A percentile compares a stretch with the other conserved stretches of the same genome.
Evolutionary conservation across 441 rosid genomes (phyloP).

Genomic region (Daphne laureola): DNA sequence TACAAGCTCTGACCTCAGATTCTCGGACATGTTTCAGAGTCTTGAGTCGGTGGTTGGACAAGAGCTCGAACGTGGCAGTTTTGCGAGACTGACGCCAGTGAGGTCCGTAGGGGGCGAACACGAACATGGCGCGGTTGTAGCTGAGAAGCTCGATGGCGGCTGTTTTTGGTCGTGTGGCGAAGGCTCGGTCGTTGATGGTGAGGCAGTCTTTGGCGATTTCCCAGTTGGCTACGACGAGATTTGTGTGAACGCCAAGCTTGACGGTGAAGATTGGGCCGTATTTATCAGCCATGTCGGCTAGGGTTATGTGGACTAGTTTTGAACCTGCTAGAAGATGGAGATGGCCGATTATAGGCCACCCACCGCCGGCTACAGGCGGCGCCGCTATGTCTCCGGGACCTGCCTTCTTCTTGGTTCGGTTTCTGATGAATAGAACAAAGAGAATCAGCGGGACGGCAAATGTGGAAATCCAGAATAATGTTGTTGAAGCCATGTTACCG

Average conservation of each 20-base stretch:
- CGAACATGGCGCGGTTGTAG: slow-evolving; percentile 24
- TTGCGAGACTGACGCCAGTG: slow-evolving; percentile 40
- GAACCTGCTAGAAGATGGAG: slow-evolving; percentile 26
- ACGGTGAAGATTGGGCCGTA: slow-evolving; percentile 29
- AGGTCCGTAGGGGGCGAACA: slow-evolving; percentile 22
- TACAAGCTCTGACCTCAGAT: slow-evolving; percentile 13
- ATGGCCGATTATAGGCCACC: slow-evolving; percentile 34
- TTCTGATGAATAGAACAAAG: neutral
- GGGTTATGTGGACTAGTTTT: slow-evolving; percentile 17
- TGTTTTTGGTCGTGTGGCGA: slow-evolving; percentile 21
- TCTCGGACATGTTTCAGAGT: slow-evolving; percentile 20
- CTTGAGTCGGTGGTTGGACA: slow-evolving; percentile 27
- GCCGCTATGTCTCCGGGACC: neutral
- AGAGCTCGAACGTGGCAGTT: slow-evolving; percentile 25
- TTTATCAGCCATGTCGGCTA: slow-evolving; percentile 15
- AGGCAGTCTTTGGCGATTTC: slow-evolving; percentile 35
- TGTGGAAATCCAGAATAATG: no score
- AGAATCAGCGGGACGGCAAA: neutral
- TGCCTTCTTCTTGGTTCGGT: no score
- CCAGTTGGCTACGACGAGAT: slow-evolving; percentile 26
- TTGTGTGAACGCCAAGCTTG: slow-evolving; percentile 23
- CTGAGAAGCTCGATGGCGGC: slow-evolving; percentile 15
- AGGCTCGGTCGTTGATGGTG: slow-evolving; percentile 24
- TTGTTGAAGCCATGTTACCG: no score
- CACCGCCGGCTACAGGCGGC: slow-evolving; percentile 15